Percentiles rank a stretch among this genome's conserved stretches.
Conservation (phyloP, 176 grass and related monocot genomes). For the Carex littledalei region DNA sequence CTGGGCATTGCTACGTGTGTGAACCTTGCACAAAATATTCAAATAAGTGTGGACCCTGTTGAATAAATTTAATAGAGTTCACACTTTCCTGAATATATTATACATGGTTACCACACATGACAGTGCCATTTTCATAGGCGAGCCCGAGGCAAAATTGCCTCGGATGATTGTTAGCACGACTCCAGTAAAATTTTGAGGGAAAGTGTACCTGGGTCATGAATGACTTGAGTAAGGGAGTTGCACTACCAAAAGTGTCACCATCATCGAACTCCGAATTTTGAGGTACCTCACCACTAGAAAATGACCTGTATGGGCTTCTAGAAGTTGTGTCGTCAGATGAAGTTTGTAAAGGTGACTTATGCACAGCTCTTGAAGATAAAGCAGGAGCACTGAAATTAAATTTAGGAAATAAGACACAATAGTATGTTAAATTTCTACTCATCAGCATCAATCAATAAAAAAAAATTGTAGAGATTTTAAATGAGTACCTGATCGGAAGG, state of each 20-base stretch:
- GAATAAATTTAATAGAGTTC: not conserved
- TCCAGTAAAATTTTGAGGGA: not conserved
- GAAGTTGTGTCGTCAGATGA: conserved; percentile 41
- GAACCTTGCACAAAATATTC: not conserved
- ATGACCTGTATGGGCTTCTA: conserved; percentile 76
- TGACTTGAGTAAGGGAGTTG: conserved; percentile 77
- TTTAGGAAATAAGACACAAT: conserved; percentile 6
- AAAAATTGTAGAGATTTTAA: not conserved
- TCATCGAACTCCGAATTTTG: conserved; percentile 51
- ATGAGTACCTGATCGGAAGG: conserved; percentile 85
- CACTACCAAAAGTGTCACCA: conserved; percentile 63
- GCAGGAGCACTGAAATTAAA: conserved; percentile 67
- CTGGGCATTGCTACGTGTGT: not conserved
- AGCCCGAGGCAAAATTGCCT: not conserved
- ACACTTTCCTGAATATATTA: not conserved
- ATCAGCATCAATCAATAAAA: conserved; percentile 13
- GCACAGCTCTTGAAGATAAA: conserved; percentile 59
- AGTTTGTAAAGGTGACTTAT: conserved; percentile 54
- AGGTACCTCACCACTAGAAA: conserved; percentile 70
- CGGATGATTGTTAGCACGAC: not conserved
- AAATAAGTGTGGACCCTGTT: not conserved
- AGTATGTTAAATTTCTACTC: not conserved
- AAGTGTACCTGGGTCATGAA: conserved; percentile 82
- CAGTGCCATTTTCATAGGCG: too few species aligned
- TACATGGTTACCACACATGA: too few species aligned